Base-by-base conservation (phyloP, 306 rosid genomes). In the Vigna mungo region DNA sequence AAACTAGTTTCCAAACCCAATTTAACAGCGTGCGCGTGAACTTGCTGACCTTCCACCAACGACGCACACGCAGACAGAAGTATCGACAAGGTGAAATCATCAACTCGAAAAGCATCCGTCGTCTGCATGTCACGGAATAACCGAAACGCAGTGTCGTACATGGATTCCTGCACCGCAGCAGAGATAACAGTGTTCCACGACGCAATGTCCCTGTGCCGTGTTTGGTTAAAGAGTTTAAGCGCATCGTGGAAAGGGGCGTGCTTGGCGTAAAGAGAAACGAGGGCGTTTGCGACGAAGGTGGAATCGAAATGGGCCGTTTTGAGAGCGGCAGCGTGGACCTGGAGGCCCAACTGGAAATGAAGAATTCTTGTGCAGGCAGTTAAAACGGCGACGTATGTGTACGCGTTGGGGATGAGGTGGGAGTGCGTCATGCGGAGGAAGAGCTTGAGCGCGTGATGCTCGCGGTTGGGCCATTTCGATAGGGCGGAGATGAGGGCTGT, bases 101-200 rank as follows among this genome's bases (percentile, higher is more conserved):
- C 96, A 8, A 76, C 75, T 27, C 77, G 73, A 10, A 88, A 75
- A 4, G 80, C 83, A 43, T 84, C 83, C 44, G 30, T 78, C 7
- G 27, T 43, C 54, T 68, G 81, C 95, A 90, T 82, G 14, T 82
- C 83, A 54, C 82, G 70, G 70, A 92, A 94, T 60, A 89, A 72
- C 25, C 27, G 61, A 43, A 94, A 88, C 17, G 86, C 89, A 13
- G 69, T 21, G 3, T 79, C 86, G 25, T 80, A 66, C 93, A 79
- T 79, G 1, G 30, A 78, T 47, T 81, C 90, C 43, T 75, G 89
- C 52, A 84, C 87, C 4, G 89, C 81, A 58, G 88, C 66, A 4
- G 88, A 83, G 12, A 94, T 81, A 15, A 84, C 85, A 47, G 93
- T 86, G 81, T 92, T 92, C 96, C 97, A 94, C 0, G 96, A 89